Base-by-base conservation (phyloP, 108 stramenopile genomes). In the Pseudonitzschia delicatissima region DNA sequence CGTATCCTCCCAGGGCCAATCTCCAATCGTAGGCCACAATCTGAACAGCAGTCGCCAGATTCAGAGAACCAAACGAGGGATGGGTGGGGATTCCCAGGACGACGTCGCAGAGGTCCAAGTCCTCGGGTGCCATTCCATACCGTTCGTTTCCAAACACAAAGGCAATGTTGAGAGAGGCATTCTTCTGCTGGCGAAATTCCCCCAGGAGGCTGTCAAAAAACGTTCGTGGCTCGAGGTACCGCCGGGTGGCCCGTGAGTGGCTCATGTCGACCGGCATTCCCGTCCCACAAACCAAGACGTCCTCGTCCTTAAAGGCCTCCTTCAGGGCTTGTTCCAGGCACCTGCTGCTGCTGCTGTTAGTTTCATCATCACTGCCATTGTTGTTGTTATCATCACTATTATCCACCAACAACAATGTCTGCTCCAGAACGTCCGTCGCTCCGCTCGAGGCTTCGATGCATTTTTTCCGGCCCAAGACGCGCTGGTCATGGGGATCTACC, bases 11-110 rank as follows among this genome's bases (percentile, higher is more conserved):
- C 20, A 48, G 47, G 21, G 82, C 84, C 48, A 78, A 64, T 39
- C 81, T 66, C 81, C 84, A 85, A 59, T 85, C 84, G 64, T 83
- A 86, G 7, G 80, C 87, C 62, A 87, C 81, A 26, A 87, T 57
- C 71, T 87, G 87, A 4, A 87, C 84, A 3, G 87, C 87, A 12
- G 74, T 70, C 17, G 87, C 87, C 44, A 87, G 57, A 77, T 87
- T 87, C 59, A 87, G 62, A 17, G 80, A 81, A 12, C 84, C 84
- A 67, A 85, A 87, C 2, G 34, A 35, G 6, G 83, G 84, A 61
- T 87, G 81, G 47, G 87, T 83, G 5, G 87, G 87, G 18, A 87
- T 85, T 0, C 87, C 86, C n/a, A 87, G 57, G 58, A 85, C 71
- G 11, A 66, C 74, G 62, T 82, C 61, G 42, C 86, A 87, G 17